Base-by-base conservation (phyloP, 345 rosid genomes). In the Sisymbrium altissimum region DNA sequence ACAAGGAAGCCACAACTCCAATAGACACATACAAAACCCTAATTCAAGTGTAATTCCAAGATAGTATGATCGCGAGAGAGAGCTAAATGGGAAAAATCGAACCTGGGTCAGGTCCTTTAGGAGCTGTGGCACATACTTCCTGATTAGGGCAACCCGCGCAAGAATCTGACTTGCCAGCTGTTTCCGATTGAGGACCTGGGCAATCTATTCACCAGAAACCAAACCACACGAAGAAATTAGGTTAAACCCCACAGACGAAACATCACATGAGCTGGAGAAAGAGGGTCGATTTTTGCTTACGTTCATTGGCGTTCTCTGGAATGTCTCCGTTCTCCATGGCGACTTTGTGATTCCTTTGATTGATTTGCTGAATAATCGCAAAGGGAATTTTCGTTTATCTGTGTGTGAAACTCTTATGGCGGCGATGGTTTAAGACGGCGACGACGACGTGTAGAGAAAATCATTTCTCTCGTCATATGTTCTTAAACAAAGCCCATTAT, bases 61-160 rank as follows among this genome's bases (percentile, higher is more conserved):
- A 32, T 18, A 3, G 21, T 0, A 30, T 27, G 36, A 4, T 29
- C 36, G 35, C 14, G n/a, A n/a, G n/a, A n/a, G 39, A 55, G 19
- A 30, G 21, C 9, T 0, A 12, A 4, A 52, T 7, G 9, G 29
- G 52, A 38, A 30, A n/a, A 66, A 29, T 50, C 14, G 35, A 29
- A 94, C 98, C 98, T 71, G 97, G 97, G 78, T 91, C 97, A 25
- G 97, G 98, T 77, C 97, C 97, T 70, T 91, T 94, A 15, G 98
- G 98, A 14, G 93, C 97, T 46, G 93, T 78, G 55, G 97, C 97
- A 76, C 98, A 91, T 58, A 64, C 87, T 81, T 91, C 79, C 72
- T 94, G 98, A 77, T 91, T 94, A 64, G 98, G 98, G 70, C 98
- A 91, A 63, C 97, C 98, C 73, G 84, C 72, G 40, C 98, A 94